Base-by-base conservation (phyloP, 1,284 basidiomycete genomes). In the Cryptococcus sp. region DNA sequence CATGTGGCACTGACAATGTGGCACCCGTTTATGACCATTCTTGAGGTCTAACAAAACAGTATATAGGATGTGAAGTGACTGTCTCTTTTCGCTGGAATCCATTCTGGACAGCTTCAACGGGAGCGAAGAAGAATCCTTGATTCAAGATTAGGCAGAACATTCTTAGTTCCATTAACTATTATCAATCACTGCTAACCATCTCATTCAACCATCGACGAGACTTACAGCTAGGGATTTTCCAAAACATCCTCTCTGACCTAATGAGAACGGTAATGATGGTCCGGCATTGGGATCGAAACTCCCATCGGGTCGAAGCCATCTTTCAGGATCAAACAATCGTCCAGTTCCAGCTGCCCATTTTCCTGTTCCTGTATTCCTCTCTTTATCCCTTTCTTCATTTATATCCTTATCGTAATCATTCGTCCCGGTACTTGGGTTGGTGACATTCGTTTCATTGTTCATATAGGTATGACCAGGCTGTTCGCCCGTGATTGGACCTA, bases 151-250 rank as follows among this genome's bases (percentile, higher is more conserved):
- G 49, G 21, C 67, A 50, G 54, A 67, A 63, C 16, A 68, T 45
- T 22, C 67, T 58, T 1, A 71, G 53, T 41, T 71, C 64, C 7
- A 65, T 51, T 25, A 68, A 34, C 69, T 71, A 43, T 10, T 7
- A 39, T 39, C 36, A 19, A n/a, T n/a, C n/a, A n/a, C n/a, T n/a
- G 16, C 16, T 11, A 16, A 34, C 22, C 22, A 42, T 22, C 31
- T 24, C 5, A 13, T 10, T 25, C 23, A 9, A 43, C n/a, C 4
- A 16, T 46, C 19, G 4, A 34, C 31, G 11, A 2, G 24, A 59
- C 66, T 60, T 49, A 66, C 67, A n/a, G 69, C 69, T 9, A 71
- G 55, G 10, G 62, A 58, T 32, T 64, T 64, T 16, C 69, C 69
- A 39, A 68, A 69, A 53, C 69, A 71, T 18, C 60, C 60, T 19